Base-by-base conservation (phyloP, 768 basidiomycete species). In the Paxillus involutus region DNA sequence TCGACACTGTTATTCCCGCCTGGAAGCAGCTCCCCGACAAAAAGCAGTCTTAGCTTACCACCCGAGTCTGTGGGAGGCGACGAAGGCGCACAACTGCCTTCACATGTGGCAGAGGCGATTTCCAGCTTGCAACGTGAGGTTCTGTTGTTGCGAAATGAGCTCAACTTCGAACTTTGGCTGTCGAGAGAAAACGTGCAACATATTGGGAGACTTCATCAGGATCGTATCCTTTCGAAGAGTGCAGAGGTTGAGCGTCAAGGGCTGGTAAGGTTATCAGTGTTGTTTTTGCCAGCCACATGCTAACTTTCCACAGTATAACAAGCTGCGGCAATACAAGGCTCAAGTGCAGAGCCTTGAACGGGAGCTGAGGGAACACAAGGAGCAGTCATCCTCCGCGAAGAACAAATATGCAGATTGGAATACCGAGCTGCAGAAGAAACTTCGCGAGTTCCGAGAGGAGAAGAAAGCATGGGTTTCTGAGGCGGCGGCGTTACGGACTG, bases 321-420 rank as follows among this genome's bases (percentile, higher is more conserved):
- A 88, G 63, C 71, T 93, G 49, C 86, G 87, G 50, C 88, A 88
- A 57, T 89, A 90, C 66, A 84, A 85, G 47, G 71, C 78, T 2
- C 82, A 86, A 64, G 86, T 92, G 24, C 77, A 79, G 14, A 75
- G 74, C 19, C 77, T 94, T 9, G 85, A 90, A 57, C 77, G 72
- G 35, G 86, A 91, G 56, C 75, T 94, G 32, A 83, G 79, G 44
- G 84, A 87, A 43, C 84, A 92, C 57, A 89, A 86, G 55, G 77
- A 80, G 35, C 87, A 90, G 59, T 85, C 90, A 1, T 79, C 83
- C 2, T 81, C 80, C 13, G 82, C 86, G 3, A 91, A 91, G 65
- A 81, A 84, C 56, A 88, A 89, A 61, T 91, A 90, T 63, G 81
- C 83, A 3, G 89, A 92, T 53, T 95, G 91, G 88, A 91, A 91